Evolutionary conservation across 2,329 filamentous ascomycete species (phyloP).

Genomic region (Clarireedia monteithiana): DNA sequence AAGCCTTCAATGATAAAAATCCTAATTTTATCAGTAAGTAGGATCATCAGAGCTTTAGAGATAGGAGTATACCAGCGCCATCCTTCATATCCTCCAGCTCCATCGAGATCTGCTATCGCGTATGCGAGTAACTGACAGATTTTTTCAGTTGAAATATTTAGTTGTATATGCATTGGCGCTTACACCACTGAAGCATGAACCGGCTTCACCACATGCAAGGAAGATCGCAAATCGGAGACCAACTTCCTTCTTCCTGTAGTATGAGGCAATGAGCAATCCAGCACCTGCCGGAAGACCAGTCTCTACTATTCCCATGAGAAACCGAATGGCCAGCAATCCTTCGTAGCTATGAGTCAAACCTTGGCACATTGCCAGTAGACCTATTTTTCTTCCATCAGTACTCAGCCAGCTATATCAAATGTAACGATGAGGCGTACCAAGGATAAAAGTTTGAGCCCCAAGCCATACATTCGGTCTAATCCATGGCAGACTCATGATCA

Average conservation of each 20-base stretch:
- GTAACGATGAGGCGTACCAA: neutral
- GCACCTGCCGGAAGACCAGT: conserved; percentile 14
- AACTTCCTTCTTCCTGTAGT: conserved; percentile 50
- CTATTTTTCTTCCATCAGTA: neutral
- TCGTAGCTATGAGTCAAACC: conserved; percentile 34
- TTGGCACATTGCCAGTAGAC: conserved; percentile 30
- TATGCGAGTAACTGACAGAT: conserved; percentile 34
- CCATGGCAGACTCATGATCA: conserved; percentile 39
- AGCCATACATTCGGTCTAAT: conserved; percentile 12
- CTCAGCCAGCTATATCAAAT: neutral
- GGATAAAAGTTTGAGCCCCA: neutral
- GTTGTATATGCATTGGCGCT: too few species aligned
- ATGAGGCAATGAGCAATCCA: conserved; percentile 45
- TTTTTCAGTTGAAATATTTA: too few species aligned
- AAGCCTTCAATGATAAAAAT: conserved; percentile 38
- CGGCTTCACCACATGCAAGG: conserved; percentile 29
- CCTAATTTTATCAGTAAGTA: neutral
- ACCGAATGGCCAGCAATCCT: conserved; percentile 9
- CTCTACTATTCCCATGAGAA: conserved; percentile 14
- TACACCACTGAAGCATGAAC: conserved; percentile 38
- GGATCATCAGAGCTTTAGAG: neutral
- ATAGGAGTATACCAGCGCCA: conserved; percentile 37
- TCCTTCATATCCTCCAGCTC: conserved; percentile 37
- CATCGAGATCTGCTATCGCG: conserved; percentile 39
- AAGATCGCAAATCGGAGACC: conserved; percentile 44